These are phyloP conservation scores for Paramecium pentaurelia DNA, from an alignment of 73 alveolate genomes.

Conservation along the genomic window DNA sequence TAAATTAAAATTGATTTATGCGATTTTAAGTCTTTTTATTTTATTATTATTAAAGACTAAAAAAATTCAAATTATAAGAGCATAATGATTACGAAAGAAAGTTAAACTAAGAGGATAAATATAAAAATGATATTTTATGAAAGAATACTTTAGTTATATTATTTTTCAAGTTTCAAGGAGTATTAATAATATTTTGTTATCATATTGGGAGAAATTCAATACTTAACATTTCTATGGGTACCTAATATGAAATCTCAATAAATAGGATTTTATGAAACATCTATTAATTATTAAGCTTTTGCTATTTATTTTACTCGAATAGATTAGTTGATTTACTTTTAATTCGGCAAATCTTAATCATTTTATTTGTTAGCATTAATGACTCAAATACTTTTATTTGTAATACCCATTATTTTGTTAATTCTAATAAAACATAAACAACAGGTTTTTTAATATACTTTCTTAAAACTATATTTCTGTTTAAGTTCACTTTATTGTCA, in stretches of 20 bases:
- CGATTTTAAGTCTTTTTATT: background rate
- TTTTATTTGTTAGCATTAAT: background rate
- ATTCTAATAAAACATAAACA: background rate
- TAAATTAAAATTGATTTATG: background rate
- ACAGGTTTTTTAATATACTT: background rate
- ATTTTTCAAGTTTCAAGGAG: background rate
- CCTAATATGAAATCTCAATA: background rate
- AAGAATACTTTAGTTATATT: background rate
- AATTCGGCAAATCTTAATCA: background rate
- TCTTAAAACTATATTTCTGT: background rate
- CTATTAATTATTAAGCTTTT: background rate
- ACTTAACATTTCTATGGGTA: background rate
- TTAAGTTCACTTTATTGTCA: background rate
- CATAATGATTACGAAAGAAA: background rate
- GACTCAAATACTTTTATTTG: background rate
- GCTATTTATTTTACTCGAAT: background rate
- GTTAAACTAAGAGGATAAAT: background rate
- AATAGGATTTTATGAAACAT: background rate
- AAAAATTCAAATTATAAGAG: background rate
- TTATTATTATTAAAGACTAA: background rate
- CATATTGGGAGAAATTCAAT: background rate
- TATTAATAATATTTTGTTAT: background rate
- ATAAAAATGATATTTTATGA: background rate
- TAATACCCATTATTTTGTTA: background rate
- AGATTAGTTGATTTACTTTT: background rate